phyloP scores from a whole-genome alignment of 441 rosid species.

The Gossypium davidsonii region DNA sequence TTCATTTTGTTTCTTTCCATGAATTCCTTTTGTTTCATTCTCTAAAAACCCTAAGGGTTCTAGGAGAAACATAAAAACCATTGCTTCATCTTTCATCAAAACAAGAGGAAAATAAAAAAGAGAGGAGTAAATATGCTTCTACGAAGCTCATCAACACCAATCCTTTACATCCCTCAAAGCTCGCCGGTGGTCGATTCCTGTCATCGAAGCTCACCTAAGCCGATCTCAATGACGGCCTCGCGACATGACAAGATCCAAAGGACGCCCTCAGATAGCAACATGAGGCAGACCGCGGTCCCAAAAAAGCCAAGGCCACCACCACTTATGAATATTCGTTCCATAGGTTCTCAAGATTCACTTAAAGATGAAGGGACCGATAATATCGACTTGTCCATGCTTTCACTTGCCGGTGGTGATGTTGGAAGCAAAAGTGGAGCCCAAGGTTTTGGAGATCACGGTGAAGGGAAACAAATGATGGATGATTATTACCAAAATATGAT shows the following conservation, averaged over 20 bases:
- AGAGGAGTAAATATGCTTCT: conserved; percentile 31
- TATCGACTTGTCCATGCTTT: background rate
- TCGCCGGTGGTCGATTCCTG: conserved; percentile 17
- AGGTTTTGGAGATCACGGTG: conserved; percentile 22
- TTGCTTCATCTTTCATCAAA: background rate
- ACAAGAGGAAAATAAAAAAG: background rate
- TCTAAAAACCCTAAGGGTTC: background rate
- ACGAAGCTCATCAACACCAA: conserved; percentile 48
- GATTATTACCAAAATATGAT: conserved; percentile 59
- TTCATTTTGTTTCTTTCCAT: background rate
- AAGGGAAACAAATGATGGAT: conserved; percentile 42
- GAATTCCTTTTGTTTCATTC: background rate
- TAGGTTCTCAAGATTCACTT: conserved; percentile 7
- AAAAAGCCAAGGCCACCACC: conserved; percentile 1
- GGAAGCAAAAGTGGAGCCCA: conserved; percentile 33
- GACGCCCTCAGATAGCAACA: conserved; percentile 38
- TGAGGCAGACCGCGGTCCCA: conserved; percentile 20
- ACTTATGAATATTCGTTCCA: background rate
- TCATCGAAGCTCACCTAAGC: conserved; percentile 7
- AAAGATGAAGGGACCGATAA: background rate
- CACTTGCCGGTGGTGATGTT: conserved; percentile 12
- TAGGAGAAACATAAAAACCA: background rate
- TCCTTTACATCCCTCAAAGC: conserved; percentile 27
- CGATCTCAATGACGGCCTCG: conserved; percentile 16
- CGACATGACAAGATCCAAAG: conserved; percentile 20